Percentiles rank a stretch among this genome's conserved stretches.
phyloP scores from a whole-genome alignment of 306 rosid genomes.

The Mimosa pudica region DNA sequence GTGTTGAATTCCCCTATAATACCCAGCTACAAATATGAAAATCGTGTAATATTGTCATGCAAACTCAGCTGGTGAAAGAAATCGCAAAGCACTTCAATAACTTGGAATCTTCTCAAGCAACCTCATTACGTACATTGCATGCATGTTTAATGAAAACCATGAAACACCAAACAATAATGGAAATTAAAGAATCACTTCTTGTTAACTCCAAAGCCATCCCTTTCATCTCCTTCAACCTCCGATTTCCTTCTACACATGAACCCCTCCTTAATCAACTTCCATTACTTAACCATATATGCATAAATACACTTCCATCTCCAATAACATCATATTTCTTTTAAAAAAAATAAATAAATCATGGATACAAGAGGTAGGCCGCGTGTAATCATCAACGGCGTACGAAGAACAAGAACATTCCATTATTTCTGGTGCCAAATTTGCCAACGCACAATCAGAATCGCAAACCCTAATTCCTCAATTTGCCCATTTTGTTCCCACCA shows the following conservation, averaged over 20 bases:
- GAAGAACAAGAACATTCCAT: constrained; percentile 66
- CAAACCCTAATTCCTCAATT: constrained; percentile 15
- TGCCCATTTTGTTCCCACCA: constrained; percentile 63
- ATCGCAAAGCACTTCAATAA: neutral
- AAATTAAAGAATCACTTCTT: constrained; percentile 51
- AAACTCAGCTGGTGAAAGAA: neutral
- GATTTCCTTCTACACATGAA: constrained; percentile 12
- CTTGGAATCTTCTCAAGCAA: neutral
- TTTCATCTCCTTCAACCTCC: constrained; percentile 28
- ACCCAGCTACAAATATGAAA: no score
- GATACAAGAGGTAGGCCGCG: constrained; percentile 56
- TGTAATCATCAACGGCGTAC: constrained; percentile 48
- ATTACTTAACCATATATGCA: neutral
- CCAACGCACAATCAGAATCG: constrained; percentile 46
- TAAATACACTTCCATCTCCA: constrained; percentile 11
- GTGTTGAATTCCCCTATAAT: no score
- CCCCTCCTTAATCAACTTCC: neutral
- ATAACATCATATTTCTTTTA: neutral
- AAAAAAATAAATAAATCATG: constrained; percentile 36
- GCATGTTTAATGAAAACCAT: neutral
- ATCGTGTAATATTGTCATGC: neutral
- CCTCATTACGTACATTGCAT: constrained; percentile 28
- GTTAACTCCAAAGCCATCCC: constrained; percentile 51
- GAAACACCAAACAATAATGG: constrained; percentile 12
- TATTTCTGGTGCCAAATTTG: constrained; percentile 65